Conservation (phyloP, 1,284 basidiomycete genomes). For the Cutaneotrichosporon arboriforme region DNA sequence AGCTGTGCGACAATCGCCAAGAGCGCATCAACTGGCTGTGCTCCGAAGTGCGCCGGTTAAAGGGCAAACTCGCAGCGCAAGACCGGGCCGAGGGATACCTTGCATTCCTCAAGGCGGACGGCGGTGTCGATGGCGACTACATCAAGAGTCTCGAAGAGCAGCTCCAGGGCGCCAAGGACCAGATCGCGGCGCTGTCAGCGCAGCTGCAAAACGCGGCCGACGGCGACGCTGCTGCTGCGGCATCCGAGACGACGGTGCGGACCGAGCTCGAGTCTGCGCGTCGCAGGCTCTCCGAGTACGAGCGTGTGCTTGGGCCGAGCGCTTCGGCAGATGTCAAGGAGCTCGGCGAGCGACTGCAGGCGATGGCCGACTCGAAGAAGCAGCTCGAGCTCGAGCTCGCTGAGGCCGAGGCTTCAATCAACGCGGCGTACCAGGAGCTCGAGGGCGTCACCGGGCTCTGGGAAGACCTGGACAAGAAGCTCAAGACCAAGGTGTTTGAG, state of each 20-base stretch:
- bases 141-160: conserved; percentile 60
- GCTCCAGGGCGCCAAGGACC: conserved; percentile 49
- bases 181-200: conserved; percentile 25
- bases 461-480: conserved; percentile 76
- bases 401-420: conserved; percentile 55
- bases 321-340: conserved; percentile 51
- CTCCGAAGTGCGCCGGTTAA: conserved; percentile 70
- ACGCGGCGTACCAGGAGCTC: conserved; percentile 76
- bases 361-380: conserved; percentile 61
- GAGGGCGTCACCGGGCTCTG: conserved; percentile 81
- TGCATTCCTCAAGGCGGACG: conserved; percentile 61
- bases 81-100: conserved; percentile 67
- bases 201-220: conserved; percentile 13
- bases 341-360: conserved; percentile 57
- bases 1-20: conserved; percentile 65
- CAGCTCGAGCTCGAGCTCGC: conserved; percentile 52
- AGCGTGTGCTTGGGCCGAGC: conserved; percentile 57
- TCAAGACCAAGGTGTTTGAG: conserved; percentile 79
- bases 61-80: conserved; percentile 69
- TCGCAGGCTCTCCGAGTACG: conserved; percentile 57
- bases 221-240: conserved; percentile 21
- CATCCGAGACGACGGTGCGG: conserved; percentile 16
- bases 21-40: conserved; percentile 68
- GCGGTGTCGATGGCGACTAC: conserved; percentile 58
- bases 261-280: conserved; percentile 36